Percentiles rank a stretch among this genome's conserved stretches.
Conservation (phyloP, 208 protist species). For the Trypanosoma melophagium region DNA sequence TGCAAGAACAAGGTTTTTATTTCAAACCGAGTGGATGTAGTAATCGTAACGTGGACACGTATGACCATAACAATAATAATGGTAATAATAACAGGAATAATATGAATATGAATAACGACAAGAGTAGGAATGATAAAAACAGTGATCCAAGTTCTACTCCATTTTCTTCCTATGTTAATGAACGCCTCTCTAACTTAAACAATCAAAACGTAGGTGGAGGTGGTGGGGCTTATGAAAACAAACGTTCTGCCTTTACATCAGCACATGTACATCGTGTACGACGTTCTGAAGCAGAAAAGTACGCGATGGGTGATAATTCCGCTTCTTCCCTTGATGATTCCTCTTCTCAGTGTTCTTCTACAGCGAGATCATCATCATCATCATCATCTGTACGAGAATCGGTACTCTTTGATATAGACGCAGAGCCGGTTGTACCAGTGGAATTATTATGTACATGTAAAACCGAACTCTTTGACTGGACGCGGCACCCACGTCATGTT, state of each 20-base stretch:
- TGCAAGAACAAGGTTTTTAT: no score
- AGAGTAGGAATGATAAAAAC: background rate
- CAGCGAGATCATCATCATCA: background rate
- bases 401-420: constrained; percentile 38
- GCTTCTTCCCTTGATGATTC: background rate
- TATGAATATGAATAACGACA: background rate
- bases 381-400: constrained; percentile 2
- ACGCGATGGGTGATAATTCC: background rate
- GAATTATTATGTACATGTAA: constrained; percentile 39
- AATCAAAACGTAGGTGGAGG: background rate
- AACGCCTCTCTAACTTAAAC: no score
- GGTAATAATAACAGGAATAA: background rate
- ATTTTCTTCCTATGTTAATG: no score
- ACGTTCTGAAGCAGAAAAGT: background rate
- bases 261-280: background rate
- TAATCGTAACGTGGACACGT: no score
- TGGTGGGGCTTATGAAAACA: background rate
- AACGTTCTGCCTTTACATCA: background rate
- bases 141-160: background rate
- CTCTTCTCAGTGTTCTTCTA: background rate
- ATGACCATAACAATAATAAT: no score
- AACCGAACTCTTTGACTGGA: constrained; percentile 40
- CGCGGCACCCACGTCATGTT: constrained; percentile 53
- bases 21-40: no score
- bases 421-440: constrained; percentile 55